Evolutionary conservation across 495 filamentous ascomycete genomes (phyloP).

Genomic region (Tuber indicum): DNA sequence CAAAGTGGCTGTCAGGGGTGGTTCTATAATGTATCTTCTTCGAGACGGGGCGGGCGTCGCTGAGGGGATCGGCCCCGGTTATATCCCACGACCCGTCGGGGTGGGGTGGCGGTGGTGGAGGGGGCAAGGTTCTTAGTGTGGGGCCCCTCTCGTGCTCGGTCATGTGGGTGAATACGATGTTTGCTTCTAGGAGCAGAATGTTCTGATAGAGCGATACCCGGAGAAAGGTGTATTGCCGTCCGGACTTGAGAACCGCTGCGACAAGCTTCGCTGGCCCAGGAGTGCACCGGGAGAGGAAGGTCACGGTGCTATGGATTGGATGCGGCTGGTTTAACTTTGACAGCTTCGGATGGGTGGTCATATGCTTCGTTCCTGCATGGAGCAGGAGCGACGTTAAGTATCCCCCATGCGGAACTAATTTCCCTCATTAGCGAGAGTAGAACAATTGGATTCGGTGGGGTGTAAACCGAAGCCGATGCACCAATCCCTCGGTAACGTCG

Average conservation of each 20-base stretch:
- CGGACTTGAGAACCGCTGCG: slow-evolving; percentile 69
- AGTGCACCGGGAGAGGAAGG: slow-evolving; percentile 64
- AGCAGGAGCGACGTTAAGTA: slow-evolving; percentile 65
- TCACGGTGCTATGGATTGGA: slow-evolving; percentile 59
- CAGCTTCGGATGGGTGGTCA: slow-evolving; percentile 38
- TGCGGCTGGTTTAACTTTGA: slow-evolving; percentile 54
- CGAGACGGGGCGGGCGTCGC: slow-evolving; percentile 8
- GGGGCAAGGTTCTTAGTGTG: background rate
- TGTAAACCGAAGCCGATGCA: slow-evolving; percentile 61
- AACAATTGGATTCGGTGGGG: slow-evolving; percentile 13
- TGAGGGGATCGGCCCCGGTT: background rate
- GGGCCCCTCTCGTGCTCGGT: background rate
- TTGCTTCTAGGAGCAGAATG: slow-evolving; percentile 9
- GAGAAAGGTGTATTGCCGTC: slow-evolving; percentile 60
- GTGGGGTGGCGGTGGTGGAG: background rate
- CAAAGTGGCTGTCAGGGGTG: background rate
- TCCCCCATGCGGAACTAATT: slow-evolving; percentile 44
- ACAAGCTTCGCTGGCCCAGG: slow-evolving; percentile 56
- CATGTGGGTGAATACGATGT: slow-evolving; percentile 7
- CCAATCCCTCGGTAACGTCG: slow-evolving; percentile 56
- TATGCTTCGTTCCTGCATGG: slow-evolving; percentile 56
- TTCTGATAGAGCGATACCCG: slow-evolving; percentile 59
- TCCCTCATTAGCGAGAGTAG: background rate
- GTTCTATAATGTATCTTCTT: slow-evolving; percentile 23
- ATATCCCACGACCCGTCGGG: background rate